Base-by-base conservation (phyloP, 768 basidiomycete species). In the Termitomyces sp. region DNA sequence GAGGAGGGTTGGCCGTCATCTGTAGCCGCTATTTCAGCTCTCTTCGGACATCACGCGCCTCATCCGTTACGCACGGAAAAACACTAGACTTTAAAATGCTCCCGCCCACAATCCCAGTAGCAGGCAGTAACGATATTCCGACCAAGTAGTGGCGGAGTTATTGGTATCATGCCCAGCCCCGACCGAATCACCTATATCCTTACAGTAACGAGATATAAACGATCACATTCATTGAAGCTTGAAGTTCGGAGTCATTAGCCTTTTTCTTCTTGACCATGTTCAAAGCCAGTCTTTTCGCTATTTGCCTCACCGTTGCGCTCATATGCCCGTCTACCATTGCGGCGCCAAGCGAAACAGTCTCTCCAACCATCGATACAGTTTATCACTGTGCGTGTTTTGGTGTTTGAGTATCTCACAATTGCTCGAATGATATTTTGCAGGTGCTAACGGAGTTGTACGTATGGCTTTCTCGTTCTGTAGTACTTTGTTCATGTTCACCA, bases 391-490 rank as follows among this genome's bases (percentile, higher is more conserved):
- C 40, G 58, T 50, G 20, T 13, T 24, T n/a, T 33, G 18, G 18
- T 16, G 2, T 32, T 51, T 5, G 38, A 38, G 16, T 45, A 8
- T 22, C 24, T 15, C 2, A 35, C 39, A 36, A 40, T 55, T 6
- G 22, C 35, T 57, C 24, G 50, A n/a, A 1, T 50, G 52, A 7
- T 40, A 7, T 40, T 46, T 53, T 46, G 7, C 42, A 61, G 63
- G 63, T 45, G 63, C n/a, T 13, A 63, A 60, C 15, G 60, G 57
- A 11, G 42, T 52, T 5, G 63, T 64, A 56, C 36, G 63, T 50
- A 28, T 39, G 9, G 5, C 28, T 32, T 56, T 16, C 51, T 39
- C 53, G 20, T 28, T 40, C 5, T 40, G 15, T 7, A n/a, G 16
- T 16, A 2, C 1, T 51, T 7, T 4, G 12, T 40, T 20, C 22